These are phyloP conservation scores for Henckelia pumila DNA, from an alignment of 257 asterid species.

Conservation along the genomic window DNA sequence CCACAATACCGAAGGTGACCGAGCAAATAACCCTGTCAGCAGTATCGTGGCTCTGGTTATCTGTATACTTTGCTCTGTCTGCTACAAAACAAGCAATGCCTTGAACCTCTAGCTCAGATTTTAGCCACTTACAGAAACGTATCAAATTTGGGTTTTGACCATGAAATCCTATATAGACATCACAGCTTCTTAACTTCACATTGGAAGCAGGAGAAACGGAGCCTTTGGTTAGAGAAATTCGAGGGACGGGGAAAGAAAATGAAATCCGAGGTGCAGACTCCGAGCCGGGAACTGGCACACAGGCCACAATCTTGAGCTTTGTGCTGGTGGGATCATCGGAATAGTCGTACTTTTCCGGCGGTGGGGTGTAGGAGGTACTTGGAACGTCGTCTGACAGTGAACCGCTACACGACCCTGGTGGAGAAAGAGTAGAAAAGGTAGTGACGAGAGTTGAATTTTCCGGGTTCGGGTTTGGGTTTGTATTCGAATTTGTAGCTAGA, in stretches of 20 bases:
- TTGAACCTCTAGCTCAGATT: slow-evolving; percentile 84
- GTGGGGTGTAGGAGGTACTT: slow-evolving; percentile 81
- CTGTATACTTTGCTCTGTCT: slow-evolving; percentile 70
- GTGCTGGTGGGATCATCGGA: slow-evolving; percentile 42
- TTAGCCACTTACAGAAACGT: slow-evolving; percentile 84
- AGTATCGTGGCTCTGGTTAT: slow-evolving; percentile 80
- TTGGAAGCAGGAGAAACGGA: slow-evolving; percentile 68
- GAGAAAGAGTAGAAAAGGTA: slow-evolving; percentile 51
- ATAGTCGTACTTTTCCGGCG: slow-evolving; percentile 53
- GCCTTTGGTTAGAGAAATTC: slow-evolving; percentile 73
- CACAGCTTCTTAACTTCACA: slow-evolving; percentile 79
- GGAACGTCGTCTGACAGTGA: slow-evolving; percentile 85
- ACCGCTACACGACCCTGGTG: slow-evolving; percentile 64
- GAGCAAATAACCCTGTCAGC: slow-evolving; percentile 89
- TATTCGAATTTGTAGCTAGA: slow-evolving; percentile 22
- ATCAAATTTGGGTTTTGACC: slow-evolving; percentile 66
- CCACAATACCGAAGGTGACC: slow-evolving; percentile 61
- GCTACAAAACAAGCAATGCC: slow-evolving; percentile 89
- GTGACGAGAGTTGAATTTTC: slow-evolving; percentile 47
- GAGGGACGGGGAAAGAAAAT: slow-evolving; percentile 76
- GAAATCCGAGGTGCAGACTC: slow-evolving; percentile 64
- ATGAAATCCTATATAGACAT: slow-evolving; percentile 76
- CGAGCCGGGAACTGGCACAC: slow-evolving; percentile 47
- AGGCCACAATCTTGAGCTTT: slow-evolving; percentile 60
- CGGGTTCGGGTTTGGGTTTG: slow-evolving; percentile 21